Conservation (phyloP, 768 basidiomycete genomes). For the Rubroboletus satanas region DNA sequence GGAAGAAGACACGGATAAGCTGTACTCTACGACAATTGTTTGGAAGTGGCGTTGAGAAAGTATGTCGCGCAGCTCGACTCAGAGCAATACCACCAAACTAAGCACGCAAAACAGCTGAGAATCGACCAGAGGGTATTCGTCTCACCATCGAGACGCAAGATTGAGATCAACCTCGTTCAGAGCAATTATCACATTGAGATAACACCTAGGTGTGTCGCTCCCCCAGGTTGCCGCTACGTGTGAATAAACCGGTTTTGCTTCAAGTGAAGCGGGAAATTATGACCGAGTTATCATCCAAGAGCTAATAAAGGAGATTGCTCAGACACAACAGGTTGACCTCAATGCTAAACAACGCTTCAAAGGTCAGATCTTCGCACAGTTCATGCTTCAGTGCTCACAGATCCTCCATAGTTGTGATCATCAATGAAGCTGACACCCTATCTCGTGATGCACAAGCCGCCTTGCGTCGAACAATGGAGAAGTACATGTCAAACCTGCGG, state of each 20-base stretch:
- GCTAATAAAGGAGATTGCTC: conserved; percentile 95
- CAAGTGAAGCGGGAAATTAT: conserved; percentile 92
- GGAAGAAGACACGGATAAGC: conserved; percentile 95
- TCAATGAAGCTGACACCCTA: conserved; percentile 95
- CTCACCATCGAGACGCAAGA: conserved; percentile 88
- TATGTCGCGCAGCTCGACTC: conserved; percentile 28
- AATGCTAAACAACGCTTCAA: conserved; percentile 96
- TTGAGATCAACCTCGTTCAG: conserved; percentile 96
- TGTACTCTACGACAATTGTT: conserved; percentile 86
- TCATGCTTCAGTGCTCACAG: neutral
- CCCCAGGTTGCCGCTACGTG: neutral
- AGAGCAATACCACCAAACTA: neutral
- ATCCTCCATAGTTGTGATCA: conserved; percentile 74
- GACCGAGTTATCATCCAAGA: conserved; percentile 96
- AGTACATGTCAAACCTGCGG: conserved; percentile 97
- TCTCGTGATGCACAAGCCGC: conserved; percentile 97
- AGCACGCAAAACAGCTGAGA: conserved; percentile 63
- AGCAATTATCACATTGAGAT: conserved; percentile 98
- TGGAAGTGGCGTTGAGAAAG: conserved; percentile 91
- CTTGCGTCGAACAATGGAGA: conserved; percentile 96
- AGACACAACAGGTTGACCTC: conserved; percentile 96
- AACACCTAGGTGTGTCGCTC: conserved; percentile 75
- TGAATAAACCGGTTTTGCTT: conserved; percentile 1
- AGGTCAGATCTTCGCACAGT: conserved; percentile 44
- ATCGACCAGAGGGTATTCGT: conserved; percentile 97